These are phyloP conservation scores for Rhipidocladum racemiflorum DNA, from an alignment of 176 grass and related monocot genomes.

Conservation along the genomic window DNA sequence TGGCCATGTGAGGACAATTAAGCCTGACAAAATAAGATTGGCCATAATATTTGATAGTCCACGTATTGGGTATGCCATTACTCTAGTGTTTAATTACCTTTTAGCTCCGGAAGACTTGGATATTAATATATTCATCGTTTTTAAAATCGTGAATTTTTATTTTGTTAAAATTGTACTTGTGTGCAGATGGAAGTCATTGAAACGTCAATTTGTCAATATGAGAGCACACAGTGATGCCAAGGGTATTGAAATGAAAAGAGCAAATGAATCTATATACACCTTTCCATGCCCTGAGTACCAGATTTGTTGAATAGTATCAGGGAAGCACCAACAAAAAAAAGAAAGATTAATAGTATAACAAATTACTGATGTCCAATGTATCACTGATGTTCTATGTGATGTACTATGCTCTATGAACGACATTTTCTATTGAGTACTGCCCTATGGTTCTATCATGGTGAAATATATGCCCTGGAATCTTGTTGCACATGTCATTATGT, in stretches of 20 bases:
- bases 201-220: slow-evolving; percentile 76
- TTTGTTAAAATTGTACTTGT: slow-evolving; percentile 17
- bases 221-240: slow-evolving; percentile 80
- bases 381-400: no score
- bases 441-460: no score
- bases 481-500: no score
- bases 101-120: not conserved
- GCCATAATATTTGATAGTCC: slow-evolving; percentile 89
- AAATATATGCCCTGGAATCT: no score
- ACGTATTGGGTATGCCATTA: slow-evolving; percentile 66
- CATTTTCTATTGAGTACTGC: no score
- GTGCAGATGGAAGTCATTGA: slow-evolving; percentile 87
- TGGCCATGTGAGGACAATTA: slow-evolving; percentile 93
- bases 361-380: no score
- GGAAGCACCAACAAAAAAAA: no score
- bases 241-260: slow-evolving; percentile 87
- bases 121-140: not conserved
- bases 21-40: slow-evolving; percentile 95
- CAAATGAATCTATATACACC: slow-evolving; percentile 86
- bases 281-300: slow-evolving; percentile 86
- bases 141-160: slow-evolving; percentile 16
- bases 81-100: not conserved
- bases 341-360: no score
- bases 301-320: no score
- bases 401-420: no score